Evolutionary conservation across 2,329 filamentous ascomycete genomes (phyloP).

Genomic region (Aspergillus quadrilineatus): DNA sequence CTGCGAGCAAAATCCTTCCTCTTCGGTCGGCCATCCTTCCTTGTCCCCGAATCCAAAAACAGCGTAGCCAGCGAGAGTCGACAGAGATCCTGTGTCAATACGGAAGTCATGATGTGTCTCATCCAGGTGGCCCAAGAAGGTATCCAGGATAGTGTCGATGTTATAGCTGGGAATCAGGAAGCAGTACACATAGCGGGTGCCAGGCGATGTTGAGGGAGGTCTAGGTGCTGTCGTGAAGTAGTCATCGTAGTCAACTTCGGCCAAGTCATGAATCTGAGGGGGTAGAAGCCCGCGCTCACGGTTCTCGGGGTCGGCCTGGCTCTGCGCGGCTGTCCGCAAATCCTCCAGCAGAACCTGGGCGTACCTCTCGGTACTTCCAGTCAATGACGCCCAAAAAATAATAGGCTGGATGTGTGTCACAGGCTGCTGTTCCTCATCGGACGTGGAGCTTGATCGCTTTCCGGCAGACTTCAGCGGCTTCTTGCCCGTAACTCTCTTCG

Average conservation of each 20-base stretch:
- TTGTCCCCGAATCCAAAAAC: slow-evolving; percentile 93
- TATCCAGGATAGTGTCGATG: slow-evolving; percentile 87
- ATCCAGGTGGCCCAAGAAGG: slow-evolving; percentile 78
- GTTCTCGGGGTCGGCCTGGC: slow-evolving; percentile 22
- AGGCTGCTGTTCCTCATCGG: slow-evolving; percentile 19
- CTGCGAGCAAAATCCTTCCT: slow-evolving; percentile 89
- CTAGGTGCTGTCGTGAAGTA: slow-evolving; percentile 81
- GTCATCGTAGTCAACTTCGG: slow-evolving; percentile 88
- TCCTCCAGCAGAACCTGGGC: slow-evolving; percentile 63
- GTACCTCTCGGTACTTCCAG: slow-evolving; percentile 74
- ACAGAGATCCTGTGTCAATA: slow-evolving; percentile 84
- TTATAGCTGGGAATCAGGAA: slow-evolving; percentile 89
- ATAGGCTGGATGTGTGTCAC: slow-evolving; percentile 59
- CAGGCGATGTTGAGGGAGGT: slow-evolving; percentile 44
- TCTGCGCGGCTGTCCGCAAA: slow-evolving; percentile 48
- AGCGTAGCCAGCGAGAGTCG: slow-evolving; percentile 75
- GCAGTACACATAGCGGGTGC: slow-evolving; percentile 72
- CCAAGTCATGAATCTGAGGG: slow-evolving; percentile 71
- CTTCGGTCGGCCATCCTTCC: slow-evolving; percentile 88
- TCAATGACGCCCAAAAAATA: slow-evolving; percentile 87
- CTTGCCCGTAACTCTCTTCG: slow-evolving; percentile 37
- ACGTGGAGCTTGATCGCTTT: slow-evolving; percentile 18
- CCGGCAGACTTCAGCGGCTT: slow-evolving; percentile 31
- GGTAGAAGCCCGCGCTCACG: slow-evolving; percentile 45
- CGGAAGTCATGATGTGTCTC: slow-evolving; percentile 97